Base-by-base conservation (phyloP, 2,329 filamentous ascomycete species). In the Byssothecium circinans region DNA sequence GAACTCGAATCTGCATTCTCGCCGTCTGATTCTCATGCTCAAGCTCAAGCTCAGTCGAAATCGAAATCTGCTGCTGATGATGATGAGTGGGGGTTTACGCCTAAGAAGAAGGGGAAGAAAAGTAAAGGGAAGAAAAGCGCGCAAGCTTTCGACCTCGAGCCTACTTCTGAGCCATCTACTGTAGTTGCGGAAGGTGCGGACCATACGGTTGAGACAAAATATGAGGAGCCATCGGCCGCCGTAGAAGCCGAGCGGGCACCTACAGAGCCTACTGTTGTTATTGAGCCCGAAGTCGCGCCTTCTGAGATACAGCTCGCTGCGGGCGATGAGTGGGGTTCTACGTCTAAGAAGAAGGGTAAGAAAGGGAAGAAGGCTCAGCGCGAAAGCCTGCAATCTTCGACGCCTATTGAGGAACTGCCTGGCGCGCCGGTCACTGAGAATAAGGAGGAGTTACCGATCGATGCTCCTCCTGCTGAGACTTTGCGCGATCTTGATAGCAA, bases 341-440 rank as follows among this genome's bases (percentile, higher is more conserved):
- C 40, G 3, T 8, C 43, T 6, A 64, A 60, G 49, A 66, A 57
- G 49, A 65, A 65, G 51, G 45, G 49, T 27, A 67, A 66, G 41
- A 68, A 65, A 40, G 44, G 25, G 3, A 66, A 66, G 53, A 64
- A 62, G 33, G 51, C 51, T 30, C 57, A 62, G 32, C 58, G 47
- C 2, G 59, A 57, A 41, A 63, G 55, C 33, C 45, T 39, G 4
- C 51, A 56, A 33, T 27, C 38, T 11, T 50, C 49, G 22, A 53
- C 52, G 2, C 45, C 48, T 6, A 38, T 54, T 7, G 36, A 53
- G 5, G 49, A 42, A 0, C 43, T 48, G 22, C 45, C 49, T 2
- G 49, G 22, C 18, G 48, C 38, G 11, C 47, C 50, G 22, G 33
- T 37, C 4, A 20, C 36, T 18, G 55, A 58, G 22, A 39, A 38